A percentile compares a stretch with the other conserved stretches of the same genome.
These are phyloP conservation scores for Mycena citricolor DNA, from an alignment of 1,284 basidiomycete genomes.

Conservation along the genomic window DNA sequence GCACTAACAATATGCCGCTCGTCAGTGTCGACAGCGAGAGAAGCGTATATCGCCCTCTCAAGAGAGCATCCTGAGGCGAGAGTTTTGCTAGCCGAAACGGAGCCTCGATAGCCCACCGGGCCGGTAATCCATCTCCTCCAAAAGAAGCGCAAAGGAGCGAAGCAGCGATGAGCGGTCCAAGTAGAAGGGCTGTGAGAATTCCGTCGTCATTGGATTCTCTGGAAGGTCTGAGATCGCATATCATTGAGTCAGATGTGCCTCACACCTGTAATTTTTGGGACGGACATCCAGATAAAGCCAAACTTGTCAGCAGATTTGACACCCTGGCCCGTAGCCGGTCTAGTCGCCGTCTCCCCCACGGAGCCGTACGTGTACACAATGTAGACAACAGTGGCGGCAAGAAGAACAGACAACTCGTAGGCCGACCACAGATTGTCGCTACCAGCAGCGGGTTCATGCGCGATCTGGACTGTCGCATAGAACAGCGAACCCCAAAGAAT, in stretches of 20 bases:
- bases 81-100: constrained; percentile 48
- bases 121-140: constrained; percentile 41
- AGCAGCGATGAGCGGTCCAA: constrained; percentile 75
- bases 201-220: constrained; percentile 85
- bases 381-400: constrained; percentile 60
- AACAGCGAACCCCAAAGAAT: constrained; percentile 55
- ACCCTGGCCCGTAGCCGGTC: no score
- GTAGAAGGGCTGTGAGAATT: constrained; percentile 74
- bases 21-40: constrained; percentile 80
- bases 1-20: constrained; percentile 74
- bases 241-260: constrained; percentile 7
- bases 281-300: constrained; percentile 85
- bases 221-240: constrained; percentile 13
- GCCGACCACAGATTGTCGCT: constrained; percentile 15
- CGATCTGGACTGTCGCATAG: constrained; percentile 40
- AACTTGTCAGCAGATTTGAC: constrained; percentile 47
- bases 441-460: constrained; percentile 23
- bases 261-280: constrained; percentile 78
- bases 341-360: constrained; percentile 40
- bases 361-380: constrained; percentile 60
- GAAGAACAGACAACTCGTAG: constrained; percentile 46
- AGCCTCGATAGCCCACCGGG: constrained; percentile 75
- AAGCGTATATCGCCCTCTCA: constrained; percentile 71
- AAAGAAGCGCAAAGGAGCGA: constrained; percentile 61
- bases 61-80: constrained; percentile 59